Evolutionary conservation across 495 filamentous ascomycete genomes (phyloP).

Genomic region (Penicillium silybi): DNA sequence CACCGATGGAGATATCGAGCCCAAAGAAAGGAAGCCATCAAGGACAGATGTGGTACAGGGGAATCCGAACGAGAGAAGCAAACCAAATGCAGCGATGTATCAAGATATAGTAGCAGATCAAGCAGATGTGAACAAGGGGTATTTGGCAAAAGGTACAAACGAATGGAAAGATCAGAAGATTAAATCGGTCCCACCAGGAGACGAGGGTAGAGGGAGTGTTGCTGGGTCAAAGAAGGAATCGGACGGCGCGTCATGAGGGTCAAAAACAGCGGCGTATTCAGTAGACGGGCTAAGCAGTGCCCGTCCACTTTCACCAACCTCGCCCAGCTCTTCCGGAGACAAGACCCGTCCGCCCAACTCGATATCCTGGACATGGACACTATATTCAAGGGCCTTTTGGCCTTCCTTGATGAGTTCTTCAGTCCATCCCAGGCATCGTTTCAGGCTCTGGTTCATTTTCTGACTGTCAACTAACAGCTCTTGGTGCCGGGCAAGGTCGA

Average conservation of each 20-base stretch:
- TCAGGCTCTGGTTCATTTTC: constrained; percentile 90
- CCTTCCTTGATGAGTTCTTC: constrained; percentile 88
- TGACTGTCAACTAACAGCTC: constrained; percentile 83
- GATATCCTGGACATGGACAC: constrained; percentile 71
- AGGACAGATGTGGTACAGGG: constrained; percentile 7
- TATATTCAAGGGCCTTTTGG: constrained; percentile 78
- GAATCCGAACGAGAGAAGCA: background rate
- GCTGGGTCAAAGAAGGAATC: constrained; percentile 11
- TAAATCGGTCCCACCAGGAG: constrained; percentile 24
- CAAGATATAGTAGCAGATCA: constrained; percentile 4
- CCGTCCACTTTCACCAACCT: constrained; percentile 41
- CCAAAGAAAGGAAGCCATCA: constrained; percentile 6
- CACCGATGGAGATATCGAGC: background rate
- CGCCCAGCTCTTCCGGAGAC: constrained; percentile 57
- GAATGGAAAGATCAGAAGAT: constrained; percentile 9
- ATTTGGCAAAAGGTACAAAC: constrained; percentile 19
- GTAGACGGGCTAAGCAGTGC: constrained; percentile 33
- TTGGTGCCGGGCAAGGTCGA: constrained; percentile 86
- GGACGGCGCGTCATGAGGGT: constrained; percentile 4
- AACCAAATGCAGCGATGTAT: background rate
- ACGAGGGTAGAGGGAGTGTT: constrained; percentile 18
- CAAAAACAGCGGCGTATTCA: constrained; percentile 10
- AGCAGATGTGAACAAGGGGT: constrained; percentile 13
- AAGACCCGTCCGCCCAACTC: constrained; percentile 79
- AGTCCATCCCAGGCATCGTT: constrained; percentile 78